Evolutionary conservation across 108 stramenopile genomes (phyloP), one percentile per base, ranked within the genome.

Genomic region (Skeletonema potamos): DNA sequence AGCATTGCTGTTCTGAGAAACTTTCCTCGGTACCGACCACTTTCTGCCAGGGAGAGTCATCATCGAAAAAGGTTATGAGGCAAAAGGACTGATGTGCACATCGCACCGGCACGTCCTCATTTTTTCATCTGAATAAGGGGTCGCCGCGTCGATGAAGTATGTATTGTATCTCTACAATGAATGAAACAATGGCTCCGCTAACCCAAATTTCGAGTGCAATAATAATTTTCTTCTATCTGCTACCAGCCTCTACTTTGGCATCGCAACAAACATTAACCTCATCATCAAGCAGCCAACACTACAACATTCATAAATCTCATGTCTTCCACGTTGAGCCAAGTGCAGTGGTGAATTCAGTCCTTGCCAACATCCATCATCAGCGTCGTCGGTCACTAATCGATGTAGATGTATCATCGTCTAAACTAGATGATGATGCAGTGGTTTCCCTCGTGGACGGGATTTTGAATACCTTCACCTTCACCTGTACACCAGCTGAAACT

Each of bases 391-490:
- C 60, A 15, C 6, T 66, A n/a, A 9, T 77, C 0, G 60, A 79
- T 70, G 54, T 79, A 36, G 77, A 79, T 43, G 77, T 69, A 17
- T 68, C 77, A 20, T 79, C 66, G 22, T 48, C 39, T 62, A 59
- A 37, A 12, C 44, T 79, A 54, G 66, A 54, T 41, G 77, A 79
- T 48, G 68, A 44, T 33, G 73, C 59, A 24, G 44, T 59, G n/a
- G 15, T 43, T 22, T 54, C 66, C 11, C 54, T 79, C 10, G 32
- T 74, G 17, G 58, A 68, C 32, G 58, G 51, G 26, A 44, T 79
- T n/a, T 20, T 79, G 37, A 72, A 54, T 26, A n/a, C n/a, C n/a
- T n/a, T n/a, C n/a, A n/a, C n/a, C n/a, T n/a, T n/a, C n/a, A n/a
- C n/a, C n/a, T n/a, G n/a, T n/a, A 56, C 27, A 55, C 12, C 29